Conservation (phyloP, 2,329 filamentous ascomycete genomes). For the Nigrograna mackinnonii region DNA sequence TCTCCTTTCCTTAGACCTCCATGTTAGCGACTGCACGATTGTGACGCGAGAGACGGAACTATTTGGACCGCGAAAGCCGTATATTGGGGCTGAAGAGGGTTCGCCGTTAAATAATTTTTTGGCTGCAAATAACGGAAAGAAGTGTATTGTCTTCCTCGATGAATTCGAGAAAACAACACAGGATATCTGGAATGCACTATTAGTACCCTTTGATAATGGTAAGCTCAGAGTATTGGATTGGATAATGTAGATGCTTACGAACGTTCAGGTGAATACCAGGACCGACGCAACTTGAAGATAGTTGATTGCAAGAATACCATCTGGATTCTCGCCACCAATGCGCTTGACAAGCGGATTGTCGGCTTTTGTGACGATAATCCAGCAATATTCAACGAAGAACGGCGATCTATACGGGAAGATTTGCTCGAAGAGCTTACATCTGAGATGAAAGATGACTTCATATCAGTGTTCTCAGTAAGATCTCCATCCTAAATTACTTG, state of each 20-base stretch:
- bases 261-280: constrained; percentile 37
- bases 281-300: constrained; percentile 38
- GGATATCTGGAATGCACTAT: constrained; percentile 46
- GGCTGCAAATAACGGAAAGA: constrained; percentile 34
- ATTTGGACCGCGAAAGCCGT: constrained; percentile 47
- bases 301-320: constrained; percentile 51
- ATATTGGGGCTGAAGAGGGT: constrained; percentile 37
- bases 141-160: constrained; percentile 54
- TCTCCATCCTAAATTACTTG: neutral
- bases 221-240: constrained; percentile 6
- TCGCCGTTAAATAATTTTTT: constrained; percentile 55
- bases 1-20: constrained; percentile 7
- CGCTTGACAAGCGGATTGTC: constrained; percentile 44
- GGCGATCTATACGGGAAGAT: neutral
- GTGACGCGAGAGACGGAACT: constrained; percentile 49
- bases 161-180: constrained; percentile 55
- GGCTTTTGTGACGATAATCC: constrained; percentile 37
- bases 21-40: constrained; percentile 22
- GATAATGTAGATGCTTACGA: neutral
- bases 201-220: constrained; percentile 52
- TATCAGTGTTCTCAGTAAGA: constrained; percentile 26
- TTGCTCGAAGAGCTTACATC: constrained; percentile 2
- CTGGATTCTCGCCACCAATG: constrained; percentile 55
- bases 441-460: constrained; percentile 14
- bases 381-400: neutral